Conservation (phyloP, 1,284 basidiomycete genomes). For the Ceratobasidium sp. region DNA sequence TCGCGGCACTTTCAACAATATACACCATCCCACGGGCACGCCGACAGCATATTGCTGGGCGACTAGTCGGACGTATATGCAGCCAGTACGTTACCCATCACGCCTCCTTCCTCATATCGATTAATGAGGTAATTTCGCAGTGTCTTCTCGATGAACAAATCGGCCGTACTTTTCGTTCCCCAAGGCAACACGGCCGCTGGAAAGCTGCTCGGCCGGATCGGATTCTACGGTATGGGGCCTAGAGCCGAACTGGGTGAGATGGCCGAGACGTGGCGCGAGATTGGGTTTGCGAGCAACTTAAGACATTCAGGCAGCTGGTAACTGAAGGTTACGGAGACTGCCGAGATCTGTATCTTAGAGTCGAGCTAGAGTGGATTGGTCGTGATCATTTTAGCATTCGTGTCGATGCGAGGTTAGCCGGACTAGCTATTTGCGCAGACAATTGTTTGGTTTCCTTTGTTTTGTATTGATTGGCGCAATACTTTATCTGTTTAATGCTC, state of each 20-base stretch:
- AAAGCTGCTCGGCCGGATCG: slow-evolving; percentile 29
- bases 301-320: slow-evolving; percentile 26
- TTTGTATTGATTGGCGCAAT: not conserved
- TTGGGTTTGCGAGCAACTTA: slow-evolving; percentile 23
- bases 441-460: not conserved
- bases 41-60: slow-evolving; percentile 10
- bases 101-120: not conserved
- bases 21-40: slow-evolving; percentile 12
- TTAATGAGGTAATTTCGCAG: not conserved
- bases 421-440: not conserved
- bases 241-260: slow-evolving; percentile 15
- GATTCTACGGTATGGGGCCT: slow-evolving; percentile 31
- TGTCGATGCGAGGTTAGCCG: not conserved
- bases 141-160: slow-evolving; percentile 23
- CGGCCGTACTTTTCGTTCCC: slow-evolving; percentile 31
- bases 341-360: not conserved
- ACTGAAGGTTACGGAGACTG: not conserved
- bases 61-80: slow-evolving; percentile 21
- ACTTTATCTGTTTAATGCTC: too few species aligned
- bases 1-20: slow-evolving; percentile 21
- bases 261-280: slow-evolving; percentile 31
- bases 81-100: not conserved
- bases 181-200: slow-evolving; percentile 21
- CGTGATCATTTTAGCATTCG: not conserved
- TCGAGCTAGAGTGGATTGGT: not conserved